Evolutionary conservation across 345 rosid species (phyloP).

Genomic region (Orychophragmus violaceus): DNA sequence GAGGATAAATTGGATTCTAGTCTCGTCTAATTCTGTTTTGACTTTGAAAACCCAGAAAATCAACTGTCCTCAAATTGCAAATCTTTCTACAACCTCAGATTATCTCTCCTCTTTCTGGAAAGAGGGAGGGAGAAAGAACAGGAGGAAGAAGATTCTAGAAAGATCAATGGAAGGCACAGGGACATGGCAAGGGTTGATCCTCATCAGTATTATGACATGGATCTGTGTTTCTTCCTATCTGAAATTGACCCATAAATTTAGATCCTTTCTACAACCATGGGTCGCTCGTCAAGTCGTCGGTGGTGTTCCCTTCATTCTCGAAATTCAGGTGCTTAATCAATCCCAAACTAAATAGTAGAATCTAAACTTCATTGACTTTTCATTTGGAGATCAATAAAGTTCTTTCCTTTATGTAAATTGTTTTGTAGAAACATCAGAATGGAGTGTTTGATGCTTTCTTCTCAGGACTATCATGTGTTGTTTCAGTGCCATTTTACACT

Average conservation of each 20-base stretch:
- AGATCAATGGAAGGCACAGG: conserved; percentile 62
- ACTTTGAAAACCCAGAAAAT: neutral
- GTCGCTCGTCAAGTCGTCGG: conserved; percentile 50
- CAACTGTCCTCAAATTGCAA: neutral
- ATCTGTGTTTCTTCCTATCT: conserved; percentile 58
- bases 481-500: conserved; percentile 96
- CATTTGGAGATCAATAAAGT: neutral
- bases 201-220: conserved; percentile 68
- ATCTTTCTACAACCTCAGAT: neutral
- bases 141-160: conserved; percentile 1
- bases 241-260: conserved; percentile 52
- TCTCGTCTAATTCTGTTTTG: neutral
- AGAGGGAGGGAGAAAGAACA: conserved; percentile 9
- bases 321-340: conserved; percentile 62
- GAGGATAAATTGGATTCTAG: neutral
- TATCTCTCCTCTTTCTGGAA: conserved; percentile 19
- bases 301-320: conserved; percentile 54
- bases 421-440: conserved; percentile 60
- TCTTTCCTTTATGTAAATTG: no score
- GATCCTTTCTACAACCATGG: conserved; percentile 71
- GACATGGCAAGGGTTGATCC: conserved; percentile 61
- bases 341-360: neutral
- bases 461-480: conserved; percentile 82
- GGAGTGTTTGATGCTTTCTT: conserved; percentile 67
- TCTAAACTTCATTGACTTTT: neutral